These are phyloP conservation scores for Sugiyamaella castrensis DNA, from an alignment of 1,139 yeast genomes.

Conservation along the genomic window DNA sequence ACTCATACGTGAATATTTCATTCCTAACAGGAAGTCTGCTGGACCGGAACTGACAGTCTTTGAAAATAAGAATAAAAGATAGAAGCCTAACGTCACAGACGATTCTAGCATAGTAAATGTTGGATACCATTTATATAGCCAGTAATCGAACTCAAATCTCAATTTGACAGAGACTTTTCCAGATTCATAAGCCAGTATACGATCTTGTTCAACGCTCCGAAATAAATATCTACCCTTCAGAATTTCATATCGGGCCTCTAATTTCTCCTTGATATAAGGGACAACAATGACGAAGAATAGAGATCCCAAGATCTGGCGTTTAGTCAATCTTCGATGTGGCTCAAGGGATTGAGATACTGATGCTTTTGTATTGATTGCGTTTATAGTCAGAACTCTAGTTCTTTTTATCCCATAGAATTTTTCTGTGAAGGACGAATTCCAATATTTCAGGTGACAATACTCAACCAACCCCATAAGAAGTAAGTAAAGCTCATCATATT, in stretches of 20 bases:
- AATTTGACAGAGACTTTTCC: constrained; percentile 19
- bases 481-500: constrained; percentile 74
- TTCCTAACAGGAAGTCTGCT: constrained; percentile 58
- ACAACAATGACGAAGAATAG: constrained; percentile 62
- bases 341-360: constrained; percentile 51
- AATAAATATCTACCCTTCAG: constrained; percentile 59
- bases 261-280: constrained; percentile 67
- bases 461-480: constrained; percentile 66
- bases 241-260: constrained; percentile 62
- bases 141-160: constrained; percentile 38
- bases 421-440: constrained; percentile 90
- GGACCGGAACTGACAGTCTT: constrained; percentile 61
- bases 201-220: constrained; percentile 43
- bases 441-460: constrained; percentile 62
- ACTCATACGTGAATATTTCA: constrained; percentile 68
- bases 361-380: constrained; percentile 29
- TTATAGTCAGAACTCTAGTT: constrained; percentile 36
- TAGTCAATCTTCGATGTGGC: constrained; percentile 52
- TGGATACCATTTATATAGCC: constrained; percentile 64
- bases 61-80: constrained; percentile 68
- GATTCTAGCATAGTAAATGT: constrained; percentile 48
- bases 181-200: constrained; percentile 28
- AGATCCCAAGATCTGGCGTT: constrained; percentile 55
- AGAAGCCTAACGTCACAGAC: constrained; percentile 55
- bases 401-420: constrained; percentile 88